Base-by-base conservation (phyloP, 2,329 filamentous ascomycete genomes). In the Colletotrichum filicis region DNA sequence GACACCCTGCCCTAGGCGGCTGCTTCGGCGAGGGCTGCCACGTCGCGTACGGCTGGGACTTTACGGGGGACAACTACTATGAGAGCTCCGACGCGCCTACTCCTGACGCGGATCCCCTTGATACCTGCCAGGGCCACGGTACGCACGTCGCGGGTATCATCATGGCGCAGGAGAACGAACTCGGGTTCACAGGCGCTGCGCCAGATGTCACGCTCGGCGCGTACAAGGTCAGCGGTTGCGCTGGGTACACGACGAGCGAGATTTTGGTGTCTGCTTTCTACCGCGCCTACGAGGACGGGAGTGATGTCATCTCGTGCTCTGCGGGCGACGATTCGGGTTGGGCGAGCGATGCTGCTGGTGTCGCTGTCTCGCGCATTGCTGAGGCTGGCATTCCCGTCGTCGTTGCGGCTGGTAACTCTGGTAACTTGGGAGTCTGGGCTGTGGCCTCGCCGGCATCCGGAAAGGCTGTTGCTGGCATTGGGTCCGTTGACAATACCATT, bases 11-110 rank as follows among this genome's bases (percentile, higher is more conserved):
- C 8, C 83, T 90, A 1, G 88, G 88, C 14, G 87, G 87, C 4
- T 86, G 87, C 63, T 89, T 89, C 73, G 88, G 88, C 2, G 76
- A 81, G 19, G 87, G 85, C 0, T 88, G 83, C 74, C 80, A 87
- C 32, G 82, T 89, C 14, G 80, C 81, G 7, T 83, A 83, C 71
- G 87, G 87, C 2, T 85, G 83, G 70, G 86, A 88, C 67, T 80
- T 88, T 63, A 81, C 85, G 8, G 86, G 85, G 5, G 84, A 87
- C 65, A 79, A 81, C 46, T 81, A 79, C 30, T 75, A 71, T 52
- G 74, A 73, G 24, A 79, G 78, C 28, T 68, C 74, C 26, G 77
- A 76, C 5, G 64, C 69, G 2, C 82, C 82, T 5, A 75, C 78
- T 0, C 84, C 85, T 0, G 83, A 85, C 56, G 67, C 75, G 1